A percentile compares a stretch with the other conserved stretches of the same genome.
Conservation (phyloP, 768 basidiomycete species). For the Xanthoconium purpureum region DNA sequence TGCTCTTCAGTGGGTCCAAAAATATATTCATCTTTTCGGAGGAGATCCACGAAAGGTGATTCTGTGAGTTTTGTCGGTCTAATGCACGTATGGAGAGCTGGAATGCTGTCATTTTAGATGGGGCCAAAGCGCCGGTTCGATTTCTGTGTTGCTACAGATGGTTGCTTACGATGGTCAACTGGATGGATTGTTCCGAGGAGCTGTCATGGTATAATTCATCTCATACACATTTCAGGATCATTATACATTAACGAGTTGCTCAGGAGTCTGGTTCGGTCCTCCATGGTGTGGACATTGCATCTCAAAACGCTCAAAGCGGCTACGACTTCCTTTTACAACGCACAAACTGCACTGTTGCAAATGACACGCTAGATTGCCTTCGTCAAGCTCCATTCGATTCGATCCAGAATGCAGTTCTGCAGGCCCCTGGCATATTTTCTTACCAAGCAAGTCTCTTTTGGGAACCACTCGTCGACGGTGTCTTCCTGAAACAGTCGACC, state of each 20-base stretch:
- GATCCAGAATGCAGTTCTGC: conserved; percentile 6
- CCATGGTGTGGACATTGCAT: conserved; percentile 3
- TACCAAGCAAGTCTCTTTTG: conserved; percentile 14
- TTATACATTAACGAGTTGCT: neutral
- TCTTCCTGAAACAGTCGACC: neutral
- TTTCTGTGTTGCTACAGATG: conserved; percentile 3
- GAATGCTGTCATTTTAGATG: neutral
- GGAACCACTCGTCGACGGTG: conserved; percentile 6
- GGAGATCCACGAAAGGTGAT: neutral
- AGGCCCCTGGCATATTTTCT: conserved; percentile 8
- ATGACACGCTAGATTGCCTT: conserved; percentile 16
- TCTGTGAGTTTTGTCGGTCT: conserved; percentile 10
- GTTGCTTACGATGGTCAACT: conserved; percentile 5
- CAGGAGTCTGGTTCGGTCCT: conserved; percentile 16
- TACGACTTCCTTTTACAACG: conserved; percentile 16
- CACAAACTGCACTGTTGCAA: conserved; percentile 10
- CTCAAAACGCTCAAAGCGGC: conserved; percentile 4
- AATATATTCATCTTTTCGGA: neutral
- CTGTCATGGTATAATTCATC: conserved; percentile 11
- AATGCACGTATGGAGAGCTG: neutral
- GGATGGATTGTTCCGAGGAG: conserved; percentile 18
- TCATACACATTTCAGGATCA: too few relatives aligned
- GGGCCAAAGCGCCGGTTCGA: neutral
- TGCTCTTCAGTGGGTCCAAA: conserved; percentile 1
- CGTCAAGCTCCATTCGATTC: conserved; percentile 14